phyloP scores from a whole-genome alignment of 1,139 yeast genomes.

The Trichomonascaceae sp. region DNA sequence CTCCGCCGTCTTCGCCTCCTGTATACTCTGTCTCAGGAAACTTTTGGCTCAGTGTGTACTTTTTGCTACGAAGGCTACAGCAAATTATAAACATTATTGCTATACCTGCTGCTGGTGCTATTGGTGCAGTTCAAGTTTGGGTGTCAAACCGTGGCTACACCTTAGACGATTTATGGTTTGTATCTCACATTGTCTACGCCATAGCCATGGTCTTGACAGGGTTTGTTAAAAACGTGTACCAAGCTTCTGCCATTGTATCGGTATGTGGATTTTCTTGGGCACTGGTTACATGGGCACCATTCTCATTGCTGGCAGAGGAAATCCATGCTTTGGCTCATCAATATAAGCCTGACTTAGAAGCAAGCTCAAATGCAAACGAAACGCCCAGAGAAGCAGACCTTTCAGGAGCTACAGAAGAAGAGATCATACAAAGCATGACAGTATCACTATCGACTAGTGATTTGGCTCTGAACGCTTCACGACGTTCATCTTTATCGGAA shows the following conservation, averaged over 20 bases:
- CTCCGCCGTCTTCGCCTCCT: slow-evolving; percentile 11
- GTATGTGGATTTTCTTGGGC: slow-evolving; percentile 39
- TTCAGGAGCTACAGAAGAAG: slow-evolving; percentile 5
- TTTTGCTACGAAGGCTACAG: slow-evolving; percentile 8
- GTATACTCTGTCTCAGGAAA: slow-evolving; percentile 4
- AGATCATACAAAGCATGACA: slow-evolving; percentile 2
- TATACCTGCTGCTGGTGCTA: slow-evolving; percentile 6
- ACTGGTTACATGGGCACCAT: slow-evolving; percentile 39
- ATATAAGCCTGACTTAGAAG: slow-evolving; percentile 3
- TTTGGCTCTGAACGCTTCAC: not conserved
- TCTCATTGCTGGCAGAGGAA: slow-evolving; percentile 36
- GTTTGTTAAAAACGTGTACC: slow-evolving; percentile 24
- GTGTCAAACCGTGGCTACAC: slow-evolving; percentile 11
- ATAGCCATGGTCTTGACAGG: slow-evolving; percentile 29
- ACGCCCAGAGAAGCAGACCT: not conserved
- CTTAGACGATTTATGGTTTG: slow-evolving; percentile 29
- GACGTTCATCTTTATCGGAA: slow-evolving; percentile 16
- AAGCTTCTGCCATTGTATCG: slow-evolving; percentile 32
- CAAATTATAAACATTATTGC: slow-evolving; percentile 2
- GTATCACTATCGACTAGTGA: slow-evolving; percentile 2
- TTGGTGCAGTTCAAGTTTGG: slow-evolving; percentile 5
- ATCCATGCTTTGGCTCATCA: slow-evolving; percentile 22
- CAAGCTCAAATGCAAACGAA: not conserved
- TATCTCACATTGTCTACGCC: slow-evolving; percentile 33
- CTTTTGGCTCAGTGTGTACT: slow-evolving; percentile 6